Conservation (phyloP, 805 yeast genomes). For the Candida pseudoglaebosa region DNA sequence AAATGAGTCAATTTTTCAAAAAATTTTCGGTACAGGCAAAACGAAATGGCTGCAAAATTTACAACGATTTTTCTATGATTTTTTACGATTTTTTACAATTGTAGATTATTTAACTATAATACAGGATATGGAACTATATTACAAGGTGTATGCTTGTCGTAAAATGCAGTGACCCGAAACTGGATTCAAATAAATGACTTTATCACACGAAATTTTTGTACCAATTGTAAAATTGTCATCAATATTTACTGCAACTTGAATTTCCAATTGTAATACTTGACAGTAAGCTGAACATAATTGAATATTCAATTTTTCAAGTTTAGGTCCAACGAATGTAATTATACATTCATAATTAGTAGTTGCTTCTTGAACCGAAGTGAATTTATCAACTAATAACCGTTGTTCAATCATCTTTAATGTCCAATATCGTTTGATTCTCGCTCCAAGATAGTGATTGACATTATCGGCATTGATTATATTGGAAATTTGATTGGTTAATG, state of each 20-base stretch:
- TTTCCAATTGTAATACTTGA: constrained; percentile 42
- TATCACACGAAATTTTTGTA: constrained; percentile 41
- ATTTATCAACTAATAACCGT: background rate
- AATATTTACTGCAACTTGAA: constrained; percentile 31
- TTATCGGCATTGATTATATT: constrained; percentile 14
- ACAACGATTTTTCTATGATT: no score
- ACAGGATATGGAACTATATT: background rate
- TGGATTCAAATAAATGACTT: constrained; percentile 41
- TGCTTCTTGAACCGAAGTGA: constrained; percentile 1
- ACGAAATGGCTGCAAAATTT: background rate
- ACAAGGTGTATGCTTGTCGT: constrained; percentile 13
- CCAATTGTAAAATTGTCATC: constrained; percentile 33
- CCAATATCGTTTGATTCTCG: constrained; percentile 18
- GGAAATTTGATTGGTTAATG: constrained; percentile 11
- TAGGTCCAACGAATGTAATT: constrained; percentile 30
- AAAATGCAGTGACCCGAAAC: constrained; percentile 38
- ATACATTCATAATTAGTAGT: constrained; percentile 33
- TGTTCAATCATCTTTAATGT: constrained; percentile 19
- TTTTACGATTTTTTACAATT: no score
- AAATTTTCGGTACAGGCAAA: constrained; percentile 3
- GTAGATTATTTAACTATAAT: no score
- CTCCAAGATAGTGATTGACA: constrained; percentile 13
- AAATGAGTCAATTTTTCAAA: constrained; percentile 5
- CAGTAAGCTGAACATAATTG: constrained; percentile 44
- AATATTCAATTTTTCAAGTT: constrained; percentile 12